phyloP scores from a whole-genome alignment of 495 filamentous ascomycete species.

The Rusavskia elegans region DNA sequence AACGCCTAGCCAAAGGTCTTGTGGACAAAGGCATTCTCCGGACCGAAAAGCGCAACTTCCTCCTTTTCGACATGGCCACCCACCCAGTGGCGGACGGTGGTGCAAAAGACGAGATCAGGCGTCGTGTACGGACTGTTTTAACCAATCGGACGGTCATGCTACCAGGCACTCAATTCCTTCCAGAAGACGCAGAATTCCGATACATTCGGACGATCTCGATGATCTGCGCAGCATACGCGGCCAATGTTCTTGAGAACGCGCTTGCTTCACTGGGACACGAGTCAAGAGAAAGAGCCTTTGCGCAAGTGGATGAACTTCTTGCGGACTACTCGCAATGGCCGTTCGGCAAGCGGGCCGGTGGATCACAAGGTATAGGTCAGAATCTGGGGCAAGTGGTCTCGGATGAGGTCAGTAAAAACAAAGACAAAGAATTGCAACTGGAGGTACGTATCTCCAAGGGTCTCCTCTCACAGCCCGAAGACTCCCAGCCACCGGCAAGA shows the following conservation, averaged over 20 bases:
- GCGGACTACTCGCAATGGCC: slow-evolving; percentile 96
- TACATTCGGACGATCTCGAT: slow-evolving; percentile 83
- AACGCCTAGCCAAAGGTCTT: slow-evolving; percentile 92
- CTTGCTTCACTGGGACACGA: slow-evolving; percentile 86
- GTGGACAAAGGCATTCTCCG: slow-evolving; percentile 97
- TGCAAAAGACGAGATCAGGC: slow-evolving; percentile 91
- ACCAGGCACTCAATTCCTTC: slow-evolving; percentile 65
- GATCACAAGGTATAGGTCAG: slow-evolving; percentile 68
- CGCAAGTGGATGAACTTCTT: slow-evolving; percentile 89
- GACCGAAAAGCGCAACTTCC: slow-evolving; percentile 97
- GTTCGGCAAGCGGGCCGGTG: slow-evolving; percentile 65
- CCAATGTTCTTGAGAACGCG: slow-evolving; percentile 97
- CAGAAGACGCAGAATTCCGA: slow-evolving; percentile 84
- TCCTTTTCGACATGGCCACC: slow-evolving; percentile 99
- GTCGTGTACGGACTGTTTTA: slow-evolving; percentile 80
- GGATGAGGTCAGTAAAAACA: slow-evolving; percentile 70
- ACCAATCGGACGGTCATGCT: slow-evolving; percentile 90
- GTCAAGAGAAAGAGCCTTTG: slow-evolving; percentile 81
- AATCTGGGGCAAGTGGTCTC: slow-evolving; percentile 79
- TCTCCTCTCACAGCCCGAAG: not conserved
- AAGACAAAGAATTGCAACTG: slow-evolving; percentile 87
- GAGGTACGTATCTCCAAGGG: slow-evolving; percentile 42
- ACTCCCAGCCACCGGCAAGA: not conserved
- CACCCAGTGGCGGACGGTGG: slow-evolving; percentile 95
- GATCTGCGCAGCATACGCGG: slow-evolving; percentile 96